Base-by-base conservation (phyloP, 2,329 filamentous ascomycete species). In the Alternaria triticimaculans region DNA sequence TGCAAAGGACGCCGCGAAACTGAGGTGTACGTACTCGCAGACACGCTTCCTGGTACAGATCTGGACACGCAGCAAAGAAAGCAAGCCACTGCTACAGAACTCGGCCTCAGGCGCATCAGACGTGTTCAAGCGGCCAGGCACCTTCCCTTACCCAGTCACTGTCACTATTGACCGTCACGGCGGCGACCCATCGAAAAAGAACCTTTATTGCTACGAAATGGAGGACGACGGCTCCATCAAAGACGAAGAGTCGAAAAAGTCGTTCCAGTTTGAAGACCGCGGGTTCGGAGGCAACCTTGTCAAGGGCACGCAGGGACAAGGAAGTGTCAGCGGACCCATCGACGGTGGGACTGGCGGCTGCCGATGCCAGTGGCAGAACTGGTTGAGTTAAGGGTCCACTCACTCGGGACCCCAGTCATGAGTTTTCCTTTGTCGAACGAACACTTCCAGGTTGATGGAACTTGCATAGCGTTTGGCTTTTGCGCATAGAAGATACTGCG, bases 21-120 rank as follows among this genome's bases (percentile, higher is more conserved):
- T 83, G 6, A 80, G 84, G 26, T 88, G 87, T 71, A 89, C 87
- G 4, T 90, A 87, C 82, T 80, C 87, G 0, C 84, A 90, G 66
- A 90, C 88, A 2, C 83, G 88, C 4, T 86, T 90, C 68, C 80
- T 86, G 6, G 84, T 90, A 2, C 85, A 87, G 67, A 89, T 90
- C 57, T 90, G 87, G 87, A 90, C 88, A 0, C 73, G 72, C 30
- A 84, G 82, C 54, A 76, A 82, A 11, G 76, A 72, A 2, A 79
- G 80, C 50, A 80, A 79, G 62, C 71, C 76, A 5, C 55, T 80
- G 15, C 66, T 81, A 14, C 67, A 73, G 61, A 58, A 69, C 33
- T 69, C 76, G 64, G 60, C 67, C 5, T 72, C 72, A 6, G 80
- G 74, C 75, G 70, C 68, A 23, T 73, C 80, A 6, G 76, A 80